phyloP scores from a whole-genome alignment of 2,329 filamentous ascomycete genomes.

The Fusarium setosum region DNA sequence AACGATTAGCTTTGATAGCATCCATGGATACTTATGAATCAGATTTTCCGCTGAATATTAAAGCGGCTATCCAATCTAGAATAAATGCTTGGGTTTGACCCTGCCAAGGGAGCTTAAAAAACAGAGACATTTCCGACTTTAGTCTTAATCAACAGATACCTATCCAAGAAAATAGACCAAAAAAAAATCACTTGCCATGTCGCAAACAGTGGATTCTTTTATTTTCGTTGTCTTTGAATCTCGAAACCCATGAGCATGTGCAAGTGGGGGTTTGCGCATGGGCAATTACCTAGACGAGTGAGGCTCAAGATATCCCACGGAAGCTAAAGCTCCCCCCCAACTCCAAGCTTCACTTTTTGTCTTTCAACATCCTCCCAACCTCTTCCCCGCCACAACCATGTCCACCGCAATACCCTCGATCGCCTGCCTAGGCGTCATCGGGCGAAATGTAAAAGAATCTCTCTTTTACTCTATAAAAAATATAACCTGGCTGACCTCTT shows the following conservation, averaged over 20 bases:
- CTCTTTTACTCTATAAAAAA: background rate
- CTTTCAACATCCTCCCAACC: constrained; percentile 26
- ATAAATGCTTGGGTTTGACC: background rate
- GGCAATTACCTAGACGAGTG: background rate
- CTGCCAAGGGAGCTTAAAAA: constrained; percentile 18
- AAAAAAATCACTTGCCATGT: background rate
- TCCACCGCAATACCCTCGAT: constrained; percentile 79
- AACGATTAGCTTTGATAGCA: constrained; percentile 14
- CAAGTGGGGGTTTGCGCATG: constrained; percentile 3
- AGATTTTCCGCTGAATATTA: background rate
- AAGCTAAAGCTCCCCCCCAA: constrained; percentile 31
- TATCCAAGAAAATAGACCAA: background rate
- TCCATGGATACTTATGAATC: background rate
- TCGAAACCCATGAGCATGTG: background rate
- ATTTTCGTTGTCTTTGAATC: background rate
- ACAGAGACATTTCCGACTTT: constrained; percentile 36
- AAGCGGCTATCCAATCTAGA: too few species aligned
- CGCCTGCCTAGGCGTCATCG: constrained; percentile 93
- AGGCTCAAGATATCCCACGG: constrained; percentile 16
- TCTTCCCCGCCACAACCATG: constrained; percentile 55
- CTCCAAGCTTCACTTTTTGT: constrained; percentile 28
- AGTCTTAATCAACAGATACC: constrained; percentile 1
- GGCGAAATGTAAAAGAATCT: constrained; percentile 77
- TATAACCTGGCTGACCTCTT: background rate
- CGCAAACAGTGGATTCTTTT: background rate